A percentile compares a stretch with the other conserved stretches of the same genome.
phyloP scores from a whole-genome alignment of 208 protist species.

The Trypanosoma melophagium region DNA sequence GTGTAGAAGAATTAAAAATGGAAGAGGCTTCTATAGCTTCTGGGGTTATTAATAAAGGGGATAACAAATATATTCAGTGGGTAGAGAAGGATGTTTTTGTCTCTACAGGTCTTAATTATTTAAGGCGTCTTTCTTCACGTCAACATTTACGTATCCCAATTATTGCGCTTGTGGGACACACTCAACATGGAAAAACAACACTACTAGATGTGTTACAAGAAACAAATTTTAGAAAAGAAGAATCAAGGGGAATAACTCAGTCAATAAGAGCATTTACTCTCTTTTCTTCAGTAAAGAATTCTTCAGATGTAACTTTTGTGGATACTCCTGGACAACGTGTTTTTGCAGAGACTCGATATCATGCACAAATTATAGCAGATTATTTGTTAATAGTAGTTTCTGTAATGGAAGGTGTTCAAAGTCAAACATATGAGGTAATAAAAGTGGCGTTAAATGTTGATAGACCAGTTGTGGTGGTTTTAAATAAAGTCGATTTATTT shows the following conservation, averaged over 20 bases:
- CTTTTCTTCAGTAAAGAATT: conserved; percentile 9
- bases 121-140: conserved; percentile 38
- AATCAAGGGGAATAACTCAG: conserved; percentile 83
- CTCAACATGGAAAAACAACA: conserved; percentile 89
- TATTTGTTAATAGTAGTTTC: conserved; percentile 81
- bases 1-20: conserved; percentile 49
- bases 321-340: conserved; percentile 88
- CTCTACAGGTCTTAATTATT: conserved; percentile 61
- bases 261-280: conserved; percentile 73
- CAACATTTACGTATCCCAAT: conserved; percentile 61
- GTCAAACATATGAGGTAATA: conserved; percentile 84
- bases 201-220: conserved; percentile 76
- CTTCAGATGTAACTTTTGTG: conserved; percentile 73
- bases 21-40: conserved; percentile 37
- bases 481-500: conserved; percentile 88
- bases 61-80: conserved; percentile 71
- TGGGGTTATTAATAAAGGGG: not conserved
- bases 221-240: conserved; percentile 45
- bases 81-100: conserved; percentile 82
- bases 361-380: conserved; percentile 73
- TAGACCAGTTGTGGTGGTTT: conserved; percentile 79
- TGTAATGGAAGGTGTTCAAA: conserved; percentile 72
- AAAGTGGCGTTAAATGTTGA: conserved; percentile 87
- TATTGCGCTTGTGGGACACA: conserved; percentile 80
- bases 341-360: conserved; percentile 80